These are phyloP conservation scores for Chytriomyces confervae DNA, from an alignment of 192 early-diverging fungal species.

Conservation along the genomic window DNA sequence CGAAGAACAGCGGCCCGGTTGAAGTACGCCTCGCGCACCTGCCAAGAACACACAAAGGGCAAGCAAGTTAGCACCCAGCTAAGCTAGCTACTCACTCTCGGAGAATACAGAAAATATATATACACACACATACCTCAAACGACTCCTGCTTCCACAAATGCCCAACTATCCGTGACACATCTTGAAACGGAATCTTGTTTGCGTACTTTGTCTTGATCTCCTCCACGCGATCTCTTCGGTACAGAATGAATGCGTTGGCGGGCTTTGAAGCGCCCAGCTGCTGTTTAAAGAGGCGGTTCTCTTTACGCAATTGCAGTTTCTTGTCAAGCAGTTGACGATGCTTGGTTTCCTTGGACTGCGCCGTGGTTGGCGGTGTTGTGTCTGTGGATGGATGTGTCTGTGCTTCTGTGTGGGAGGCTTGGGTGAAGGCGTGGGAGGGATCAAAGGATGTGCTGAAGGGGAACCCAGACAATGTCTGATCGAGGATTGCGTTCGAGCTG, in stretches of 20 bases:
- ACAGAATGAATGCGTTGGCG: constrained; percentile 16
- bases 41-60: neutral
- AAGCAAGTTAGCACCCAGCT: neutral
- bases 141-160: neutral
- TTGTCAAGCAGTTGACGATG: too few relatives aligned
- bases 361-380: too few relatives aligned
- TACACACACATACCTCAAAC: neutral
- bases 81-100: too few relatives aligned
- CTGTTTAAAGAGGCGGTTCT: neutral
- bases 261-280: neutral
- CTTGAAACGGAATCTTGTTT: neutral
- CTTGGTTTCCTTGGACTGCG: too few relatives aligned
- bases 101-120: too few relatives aligned
- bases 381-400: too few relatives aligned
- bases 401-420: too few relatives aligned
- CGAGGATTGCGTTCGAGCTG: too few relatives aligned
- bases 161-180: neutral
- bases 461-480: too few relatives aligned
- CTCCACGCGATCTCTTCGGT: constrained; percentile 1
- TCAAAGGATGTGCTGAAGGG: too few relatives aligned
- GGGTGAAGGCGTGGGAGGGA: too few relatives aligned
- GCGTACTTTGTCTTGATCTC: neutral
- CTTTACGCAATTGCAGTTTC: too few relatives aligned
- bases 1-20: neutral
- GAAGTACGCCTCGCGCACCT: neutral